Evolutionary conservation across 2,329 filamentous ascomycete genomes (phyloP), one percentile per base, ranked within the genome.

Genomic region (Setomelanomma holmii): DNA sequence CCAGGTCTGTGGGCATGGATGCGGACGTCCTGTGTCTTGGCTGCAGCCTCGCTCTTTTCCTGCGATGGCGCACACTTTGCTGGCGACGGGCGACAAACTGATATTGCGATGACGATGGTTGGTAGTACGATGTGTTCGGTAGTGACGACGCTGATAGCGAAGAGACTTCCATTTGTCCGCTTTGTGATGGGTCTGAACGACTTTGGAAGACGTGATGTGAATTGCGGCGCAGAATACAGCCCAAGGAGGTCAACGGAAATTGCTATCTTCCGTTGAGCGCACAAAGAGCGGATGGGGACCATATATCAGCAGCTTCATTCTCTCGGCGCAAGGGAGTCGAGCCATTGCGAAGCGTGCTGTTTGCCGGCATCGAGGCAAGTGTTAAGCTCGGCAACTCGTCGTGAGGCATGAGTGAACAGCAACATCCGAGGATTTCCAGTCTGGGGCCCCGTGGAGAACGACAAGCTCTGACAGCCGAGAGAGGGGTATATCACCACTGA

Each of bases 191-290:
- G 59, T 57, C 55, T 60, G 55, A 56, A 60, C 52, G 56, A 48
- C 58, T 56, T 59, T 62, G 60, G 44, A 63, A 69, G 58, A 68
- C 63, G 69, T 72, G 69, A 69, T 71, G 59, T 63, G 61, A 61
- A 64, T 64, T 74, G 69, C 71, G 63, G 70, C 70, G 71, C 55
- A 74, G 58, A 72, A 71, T 71, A 59, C 67, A 71, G 68, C 63
- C 69, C 67, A 69, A 67, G 58, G 55, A 52, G 57, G 53, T 64
- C 48, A 56, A 52, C 50, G 46, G 52, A 51, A 55, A 50, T 43
- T 39, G 41, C n/a, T 35, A 17, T 43, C 36, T 42, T 39, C 50
- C 46, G 41, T 50, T 47, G 40, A 40, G 40, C 30, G 23, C 43
- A 56, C 16, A 43, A 30, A 36, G 44, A 22, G 44, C 55, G 39